Base-by-base conservation (phyloP, 208 protist species). In the Herpetomonas tarakana region DNA sequence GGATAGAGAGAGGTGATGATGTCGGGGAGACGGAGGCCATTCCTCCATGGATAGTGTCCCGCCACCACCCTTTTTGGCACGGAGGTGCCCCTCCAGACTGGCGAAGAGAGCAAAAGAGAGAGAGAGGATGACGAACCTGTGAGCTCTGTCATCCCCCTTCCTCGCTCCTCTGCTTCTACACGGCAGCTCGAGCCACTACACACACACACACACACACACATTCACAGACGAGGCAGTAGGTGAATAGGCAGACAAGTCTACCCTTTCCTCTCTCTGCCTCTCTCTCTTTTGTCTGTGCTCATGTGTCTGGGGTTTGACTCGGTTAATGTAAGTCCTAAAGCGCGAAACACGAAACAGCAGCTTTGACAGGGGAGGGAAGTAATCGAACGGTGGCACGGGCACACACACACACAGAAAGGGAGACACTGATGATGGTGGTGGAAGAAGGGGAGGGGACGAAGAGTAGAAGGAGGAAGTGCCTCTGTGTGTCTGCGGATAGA, bases 241-340 rank as follows among this genome's bases (percentile, higher is more conserved):
- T n/a, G n/a, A n/a, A n/a, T n/a, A n/a, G n/a, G n/a, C n/a, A n/a
- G n/a, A n/a, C n/a, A n/a, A n/a, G n/a, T n/a, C n/a, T n/a, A n/a
- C n/a, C n/a, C n/a, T n/a, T n/a, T n/a, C n/a, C n/a, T n/a, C n/a
- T n/a, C n/a, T n/a, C n/a, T n/a, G n/a, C n/a, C n/a, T n/a, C n/a
- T n/a, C n/a, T 27, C 0, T 46, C 60, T 1, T 27, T 54, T 49
- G 45, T 60, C 24, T 64, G 0, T 53, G 44, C 14, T 4, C 44
- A 3, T 61, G 49, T 58, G 44, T 45, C 18, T 60, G 29, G 47
- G 44, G 35, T 18, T 60, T 22, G 35, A 35, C 24, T 52, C 47
- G 7, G 29, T 18, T 24, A 61, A 56, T 41, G 35, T 41, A 41
- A 41, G 14, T 41, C 35, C 35, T 41, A 41, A 18, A 41, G 35